Base-by-base conservation (phyloP, 805 yeast species). In the Kregervanrija delftensis region DNA sequence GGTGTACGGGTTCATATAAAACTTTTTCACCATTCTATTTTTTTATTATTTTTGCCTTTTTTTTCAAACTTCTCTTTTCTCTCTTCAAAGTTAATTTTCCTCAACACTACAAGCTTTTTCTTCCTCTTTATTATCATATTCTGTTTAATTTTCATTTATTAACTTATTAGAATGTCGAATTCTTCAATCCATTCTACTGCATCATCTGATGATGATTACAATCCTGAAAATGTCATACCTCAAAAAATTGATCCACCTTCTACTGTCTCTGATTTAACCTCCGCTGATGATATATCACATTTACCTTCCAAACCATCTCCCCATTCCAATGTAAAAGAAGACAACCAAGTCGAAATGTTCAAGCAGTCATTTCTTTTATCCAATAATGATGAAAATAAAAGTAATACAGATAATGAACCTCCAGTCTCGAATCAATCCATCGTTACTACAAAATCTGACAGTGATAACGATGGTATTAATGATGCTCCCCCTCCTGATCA, bases 401-500 rank as follows among this genome's bases (percentile, higher is more conserved):
- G 31, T 22, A 11, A n/a, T 17, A 28, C 30, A n/a, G 15, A 13
- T 8, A 32, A 33, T 30, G 17, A 30, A 22, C 11, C 16, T 34
- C 30, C 41, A 16, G 28, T n/a, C n/a, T n/a, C 30, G 28, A 13
- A 12, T 30, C 28, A 41, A 8, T 8, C 36, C 37, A 17, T 39
- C 42, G 9, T 22, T n/a, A 22, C 33, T 9, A 32, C 8, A 14
- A 35, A 39, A 39, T 14, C 22, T 8, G 43, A 32, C 4, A 6
- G 15, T 16, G 47, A 43, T 8, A 12, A 41, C 5, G 32, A 41
- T 22, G 17, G 16, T 33, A 28, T 35, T 32, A 36, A 15, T 39
- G 35, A 34, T 2, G 17, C 22, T 4, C 8, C 15, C 2, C 5
- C 28, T 35, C 61, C 62, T 48, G 68, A 68, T 9, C 54, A 58